Evolutionary conservation across 2,329 filamentous ascomycete genomes (phyloP).

Genomic region (Cryoendolithus antarcticus): DNA sequence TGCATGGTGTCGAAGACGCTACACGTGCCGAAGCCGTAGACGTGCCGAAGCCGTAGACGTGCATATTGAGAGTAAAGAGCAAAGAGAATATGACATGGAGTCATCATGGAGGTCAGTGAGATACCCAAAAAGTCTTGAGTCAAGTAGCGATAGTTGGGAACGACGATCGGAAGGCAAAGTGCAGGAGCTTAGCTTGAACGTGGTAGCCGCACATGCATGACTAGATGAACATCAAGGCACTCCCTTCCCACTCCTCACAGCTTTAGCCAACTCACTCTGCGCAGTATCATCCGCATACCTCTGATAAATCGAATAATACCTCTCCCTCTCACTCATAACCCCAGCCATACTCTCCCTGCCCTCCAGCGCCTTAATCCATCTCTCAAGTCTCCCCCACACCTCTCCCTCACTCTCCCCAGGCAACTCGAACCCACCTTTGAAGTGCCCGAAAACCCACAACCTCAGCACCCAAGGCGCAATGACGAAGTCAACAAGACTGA

Average conservation of each 20-base stretch:
- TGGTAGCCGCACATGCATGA: too few relatives aligned
- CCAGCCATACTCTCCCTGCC: constrained; percentile 50
- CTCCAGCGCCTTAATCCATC: constrained; percentile 50
- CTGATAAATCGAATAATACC: constrained; percentile 56
- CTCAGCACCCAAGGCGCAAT: constrained; percentile 59
- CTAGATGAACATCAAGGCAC: constrained; percentile 40
- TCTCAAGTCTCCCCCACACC: constrained; percentile 53
- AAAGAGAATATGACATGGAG: neutral
- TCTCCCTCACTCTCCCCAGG: constrained; percentile 32
- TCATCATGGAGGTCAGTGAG: too few relatives aligned
- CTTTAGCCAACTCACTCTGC: constrained; percentile 36
- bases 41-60: constrained; percentile 43
- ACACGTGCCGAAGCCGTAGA: constrained; percentile 66
- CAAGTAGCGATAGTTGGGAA: too few relatives aligned
- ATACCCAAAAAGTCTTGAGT: too few relatives aligned
- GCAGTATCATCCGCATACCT: constrained; percentile 35
- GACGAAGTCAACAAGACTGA: constrained; percentile 58
- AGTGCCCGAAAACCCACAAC: constrained; percentile 63
- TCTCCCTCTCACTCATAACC: constrained; percentile 55
- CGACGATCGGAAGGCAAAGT: too few relatives aligned
- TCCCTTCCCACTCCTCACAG: constrained; percentile 44
- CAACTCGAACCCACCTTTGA: constrained; percentile 48
- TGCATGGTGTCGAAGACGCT: constrained; percentile 93
- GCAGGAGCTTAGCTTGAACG: too few relatives aligned
- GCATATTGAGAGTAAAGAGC: neutral